phyloP scores from a whole-genome alignment of 805 yeast genomes.

The Candida golubevii region DNA sequence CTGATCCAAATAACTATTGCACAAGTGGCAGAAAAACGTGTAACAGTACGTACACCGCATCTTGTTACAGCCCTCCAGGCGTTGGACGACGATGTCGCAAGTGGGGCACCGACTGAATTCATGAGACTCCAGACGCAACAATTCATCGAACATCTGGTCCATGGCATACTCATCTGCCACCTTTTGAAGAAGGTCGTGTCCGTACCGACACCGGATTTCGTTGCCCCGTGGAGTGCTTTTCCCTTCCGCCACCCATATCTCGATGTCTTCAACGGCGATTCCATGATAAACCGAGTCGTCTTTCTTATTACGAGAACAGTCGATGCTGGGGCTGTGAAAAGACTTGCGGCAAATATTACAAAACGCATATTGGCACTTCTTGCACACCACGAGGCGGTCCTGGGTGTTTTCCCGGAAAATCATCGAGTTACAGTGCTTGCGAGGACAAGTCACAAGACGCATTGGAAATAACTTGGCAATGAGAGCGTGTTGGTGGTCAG shows the following conservation, averaged over 20 bases:
- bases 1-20: slow-evolving; percentile 40
- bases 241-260: slow-evolving; percentile 29
- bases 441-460: slow-evolving; percentile 49
- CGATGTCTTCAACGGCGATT: slow-evolving; percentile 30
- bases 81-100: slow-evolving; percentile 47
- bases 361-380: slow-evolving; percentile 48
- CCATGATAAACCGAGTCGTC: slow-evolving; percentile 21
- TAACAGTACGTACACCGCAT: slow-evolving; percentile 53
- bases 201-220: slow-evolving; percentile 40
- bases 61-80: slow-evolving; percentile 61
- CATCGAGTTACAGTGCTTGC: slow-evolving; percentile 40
- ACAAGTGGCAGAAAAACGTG: slow-evolving; percentile 49
- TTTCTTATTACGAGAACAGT: slow-evolving; percentile 32
- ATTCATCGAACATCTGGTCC: slow-evolving; percentile 43
- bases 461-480: slow-evolving; percentile 44
- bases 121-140: slow-evolving; percentile 38
- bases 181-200: slow-evolving; percentile 37
- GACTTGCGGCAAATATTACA: slow-evolving; percentile 55
- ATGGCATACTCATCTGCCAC: slow-evolving; percentile 45
- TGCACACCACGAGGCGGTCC: slow-evolving; percentile 47
- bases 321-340: slow-evolving; percentile 54
- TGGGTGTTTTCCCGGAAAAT: slow-evolving; percentile 45
- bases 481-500: slow-evolving; percentile 37
- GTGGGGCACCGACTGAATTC: slow-evolving; percentile 49
- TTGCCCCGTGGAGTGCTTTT: slow-evolving; percentile 29